A percentile compares a stretch with the other conserved stretches of the same genome.
These are phyloP conservation scores for Gliomastix tumulicola DNA, from an alignment of 2,329 filamentous ascomycete species.

Conservation along the genomic window DNA sequence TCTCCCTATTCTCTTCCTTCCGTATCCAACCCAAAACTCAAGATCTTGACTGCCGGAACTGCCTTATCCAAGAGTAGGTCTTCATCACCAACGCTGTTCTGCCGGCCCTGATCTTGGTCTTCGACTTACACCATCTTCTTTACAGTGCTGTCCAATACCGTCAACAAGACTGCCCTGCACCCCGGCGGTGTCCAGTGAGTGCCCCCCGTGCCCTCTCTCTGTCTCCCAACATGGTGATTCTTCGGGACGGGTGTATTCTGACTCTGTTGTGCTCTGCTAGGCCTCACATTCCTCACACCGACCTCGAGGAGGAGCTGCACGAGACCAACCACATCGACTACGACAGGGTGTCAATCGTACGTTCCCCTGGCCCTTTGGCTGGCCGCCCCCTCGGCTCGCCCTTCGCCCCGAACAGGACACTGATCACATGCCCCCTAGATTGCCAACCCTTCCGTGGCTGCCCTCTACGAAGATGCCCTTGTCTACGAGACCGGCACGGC, in stretches of 20 bases:
- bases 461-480: slow-evolving; percentile 97
- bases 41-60: slow-evolving; percentile 26
- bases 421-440: slow-evolving; percentile 36
- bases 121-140: not conserved
- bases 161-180: slow-evolving; percentile 92
- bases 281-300: slow-evolving; percentile 82
- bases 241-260: too few relatives aligned
- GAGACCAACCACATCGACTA: slow-evolving; percentile 99
- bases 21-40: slow-evolving; percentile 14
- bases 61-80: slow-evolving; percentile 35
- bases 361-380: slow-evolving; percentile 26
- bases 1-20: slow-evolving; percentile 30
- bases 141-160: slow-evolving; percentile 30
- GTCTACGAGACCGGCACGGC: slow-evolving; percentile 95
- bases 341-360: slow-evolving; percentile 93
- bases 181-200: slow-evolving; percentile 85
- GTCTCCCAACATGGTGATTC: too few relatives aligned
- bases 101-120: not conserved
- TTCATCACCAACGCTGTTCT: slow-evolving; percentile 3
- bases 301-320: slow-evolving; percentile 94
- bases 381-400: not conserved
- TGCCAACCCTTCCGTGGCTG: slow-evolving; percentile 89
- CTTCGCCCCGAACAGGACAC: not conserved
- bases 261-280: too few relatives aligned
- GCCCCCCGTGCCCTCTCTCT: slow-evolving; percentile 2